Evolutionary conservation across 1,284 basidiomycete species (phyloP), one percentile per base, ranked within the genome.

Genomic region (Cryptococcus floricola): DNA sequence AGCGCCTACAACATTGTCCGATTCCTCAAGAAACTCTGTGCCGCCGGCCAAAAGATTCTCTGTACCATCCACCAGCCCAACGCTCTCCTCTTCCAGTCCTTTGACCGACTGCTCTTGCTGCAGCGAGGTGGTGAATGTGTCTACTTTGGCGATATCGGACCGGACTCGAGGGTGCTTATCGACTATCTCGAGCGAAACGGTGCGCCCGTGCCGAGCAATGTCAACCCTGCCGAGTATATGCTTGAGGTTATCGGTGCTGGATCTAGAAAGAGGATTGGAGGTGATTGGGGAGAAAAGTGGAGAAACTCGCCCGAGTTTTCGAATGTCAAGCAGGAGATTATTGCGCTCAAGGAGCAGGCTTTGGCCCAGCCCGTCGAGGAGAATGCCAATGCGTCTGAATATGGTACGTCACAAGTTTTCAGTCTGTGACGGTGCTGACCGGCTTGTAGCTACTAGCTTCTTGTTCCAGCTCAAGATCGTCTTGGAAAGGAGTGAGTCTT

Each of bases 211-310:
- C 80, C 80, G 16, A 62, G 67, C 10, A 77, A 80, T 50, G 80
- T 77, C 64, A 84, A 84, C 73, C 81, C 81, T 14, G 77, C 79
- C 61, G 78, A 80, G 60, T 78, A 74, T 62, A 78, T 78, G 75
- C 72, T 78, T 49, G 78, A 80, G 60, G 87, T 85, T 18, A 89
- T 89, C 54, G 88, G 88, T 57, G 87, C 87, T 53, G 88, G 88
- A 50, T 81, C 86, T 38, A 78, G 82, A 43, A 84, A 84, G 59
- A 74, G 75, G 10, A 80, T 87, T 48, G 80, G 84, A 46, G 82
- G 83, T 25, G 87, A 90, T 64, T 91, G 88, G 88, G 84, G 85
- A 58, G 83, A 88, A 61, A 80, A 89, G 39, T 89, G 88, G 87
- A 71, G 82, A 38, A 79, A 76, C 65, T 81, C 73, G 45, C 65